Conservation (phyloP, 495 filamentous ascomycete species). For the Xanthoparmelia taractica region DNA sequence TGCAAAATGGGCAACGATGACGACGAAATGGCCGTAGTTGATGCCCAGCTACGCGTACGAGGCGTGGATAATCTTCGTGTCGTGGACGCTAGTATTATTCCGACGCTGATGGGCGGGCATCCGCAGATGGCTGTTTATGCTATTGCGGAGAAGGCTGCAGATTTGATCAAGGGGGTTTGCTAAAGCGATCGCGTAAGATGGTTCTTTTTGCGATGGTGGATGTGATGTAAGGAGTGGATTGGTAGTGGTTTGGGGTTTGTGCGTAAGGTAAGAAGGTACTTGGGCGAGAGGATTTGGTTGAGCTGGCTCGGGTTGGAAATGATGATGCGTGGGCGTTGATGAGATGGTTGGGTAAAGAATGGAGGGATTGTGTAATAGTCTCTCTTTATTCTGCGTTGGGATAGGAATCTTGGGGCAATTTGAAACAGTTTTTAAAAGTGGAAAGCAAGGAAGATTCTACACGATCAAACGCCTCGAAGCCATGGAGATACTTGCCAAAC, state of each 20-base stretch:
- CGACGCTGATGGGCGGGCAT: constrained; percentile 41
- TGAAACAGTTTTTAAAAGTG: background rate
- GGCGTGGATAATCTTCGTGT: constrained; percentile 34
- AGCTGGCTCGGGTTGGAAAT: background rate
- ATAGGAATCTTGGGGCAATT: background rate
- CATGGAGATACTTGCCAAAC: background rate
- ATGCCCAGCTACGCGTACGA: background rate
- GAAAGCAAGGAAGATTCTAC: background rate
- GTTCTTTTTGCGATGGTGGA: no score
- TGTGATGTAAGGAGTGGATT: no score
- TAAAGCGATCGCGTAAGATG: background rate
- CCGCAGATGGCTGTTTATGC: constrained; percentile 47
- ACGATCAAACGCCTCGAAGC: background rate
- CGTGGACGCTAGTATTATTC: constrained; percentile 46
- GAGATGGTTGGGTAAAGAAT: background rate
- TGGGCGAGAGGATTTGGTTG: background rate
- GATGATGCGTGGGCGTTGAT: no score
- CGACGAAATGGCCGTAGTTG: background rate
- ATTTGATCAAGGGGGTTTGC: constrained; percentile 40
- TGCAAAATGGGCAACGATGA: background rate
- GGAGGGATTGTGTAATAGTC: background rate
- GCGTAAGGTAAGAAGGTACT: no score
- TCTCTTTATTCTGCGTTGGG: background rate
- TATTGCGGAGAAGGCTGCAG: constrained; percentile 42
- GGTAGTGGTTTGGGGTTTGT: no score